Evolutionary conservation across 2,329 filamentous ascomycete genomes (phyloP).

Genomic region (Dactylellina cionopaga): DNA sequence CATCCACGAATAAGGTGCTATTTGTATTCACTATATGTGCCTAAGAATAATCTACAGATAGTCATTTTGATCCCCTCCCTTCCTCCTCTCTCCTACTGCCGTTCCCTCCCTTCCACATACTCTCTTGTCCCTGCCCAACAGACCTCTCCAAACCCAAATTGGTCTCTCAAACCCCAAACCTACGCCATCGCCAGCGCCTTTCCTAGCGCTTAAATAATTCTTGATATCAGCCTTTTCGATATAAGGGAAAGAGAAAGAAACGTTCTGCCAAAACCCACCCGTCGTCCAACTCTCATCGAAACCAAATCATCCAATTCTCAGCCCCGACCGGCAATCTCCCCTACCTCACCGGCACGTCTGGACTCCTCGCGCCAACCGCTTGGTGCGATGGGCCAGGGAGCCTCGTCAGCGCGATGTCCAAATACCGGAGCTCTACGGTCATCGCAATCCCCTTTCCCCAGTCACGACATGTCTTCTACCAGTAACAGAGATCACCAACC

Average conservation of each 20-base stretch:
- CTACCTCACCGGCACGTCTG: slow-evolving; percentile 30
- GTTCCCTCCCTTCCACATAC: too few species aligned
- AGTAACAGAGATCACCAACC: slow-evolving; percentile 2
- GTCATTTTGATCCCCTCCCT: background rate
- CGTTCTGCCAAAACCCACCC: too few species aligned
- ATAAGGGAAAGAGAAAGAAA: too few species aligned
- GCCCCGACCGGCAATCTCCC: slow-evolving; percentile 10
- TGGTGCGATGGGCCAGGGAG: slow-evolving; percentile 53
- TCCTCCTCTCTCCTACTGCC: too few species aligned
- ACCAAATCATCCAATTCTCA: background rate
- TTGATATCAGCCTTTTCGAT: too few species aligned
- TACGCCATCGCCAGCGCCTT: too few species aligned
- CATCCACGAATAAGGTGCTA: background rate
- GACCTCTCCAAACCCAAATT: too few species aligned
- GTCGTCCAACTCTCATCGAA: background rate
- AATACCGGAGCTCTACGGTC: slow-evolving; percentile 22
- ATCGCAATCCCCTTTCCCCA: slow-evolving; percentile 11
- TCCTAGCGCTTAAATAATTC: too few species aligned
- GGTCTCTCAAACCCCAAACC: too few species aligned
- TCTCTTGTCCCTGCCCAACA: too few species aligned
- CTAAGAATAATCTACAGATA: too few species aligned
- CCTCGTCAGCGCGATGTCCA: slow-evolving; percentile 52
- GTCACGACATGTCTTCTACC: slow-evolving; percentile 20
- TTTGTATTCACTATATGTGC: background rate
- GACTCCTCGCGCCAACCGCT: slow-evolving; percentile 43